phyloP scores from a whole-genome alignment of 2,329 filamentous ascomycete genomes.

The Lecanicillium sp. region DNA sequence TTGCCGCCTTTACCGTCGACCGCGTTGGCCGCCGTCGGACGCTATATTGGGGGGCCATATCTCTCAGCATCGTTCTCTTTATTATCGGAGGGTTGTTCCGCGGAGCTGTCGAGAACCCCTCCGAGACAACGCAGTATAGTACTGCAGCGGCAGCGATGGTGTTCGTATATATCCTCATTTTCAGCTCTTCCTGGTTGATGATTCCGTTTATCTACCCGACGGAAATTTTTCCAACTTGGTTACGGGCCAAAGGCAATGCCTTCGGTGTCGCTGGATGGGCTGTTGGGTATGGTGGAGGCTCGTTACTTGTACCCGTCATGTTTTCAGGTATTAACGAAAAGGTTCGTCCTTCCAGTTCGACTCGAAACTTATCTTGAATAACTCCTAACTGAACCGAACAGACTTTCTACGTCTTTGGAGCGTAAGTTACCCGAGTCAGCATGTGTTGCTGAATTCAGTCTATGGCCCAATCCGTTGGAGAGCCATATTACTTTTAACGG shows the following conservation, averaged over 20 bases:
- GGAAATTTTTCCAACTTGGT: conserved; percentile 21
- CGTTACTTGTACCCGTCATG: conserved; percentile 10
- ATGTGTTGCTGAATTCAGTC: not conserved
- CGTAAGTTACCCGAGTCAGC: not conserved
- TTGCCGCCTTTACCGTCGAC: conserved; percentile 34
- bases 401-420: conserved; percentile 15
- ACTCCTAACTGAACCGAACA: not conserved
- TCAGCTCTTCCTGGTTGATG: conserved; percentile 21
- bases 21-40: conserved; percentile 25
- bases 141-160: conserved; percentile 22
- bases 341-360: not conserved
- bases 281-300: conserved; percentile 12
- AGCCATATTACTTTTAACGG: not conserved
- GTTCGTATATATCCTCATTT: conserved; percentile 20
- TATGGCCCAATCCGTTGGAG: too few relatives aligned
- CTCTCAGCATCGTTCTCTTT: conserved; percentile 20
- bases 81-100: conserved; percentile 18
- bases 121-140: conserved; percentile 17
- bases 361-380: not conserved
- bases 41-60: conserved; percentile 24
- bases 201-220: conserved; percentile 22
- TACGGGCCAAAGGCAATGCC: conserved; percentile 19
- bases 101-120: conserved; percentile 11
- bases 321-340: conserved; percentile 10
- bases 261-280: conserved; percentile 18